Percentiles rank a stretch among this genome's conserved stretches.
These are phyloP conservation scores for Vaccinium corymbosum DNA, from an alignment of 148 eudicot genomes.

Conservation along the genomic window DNA sequence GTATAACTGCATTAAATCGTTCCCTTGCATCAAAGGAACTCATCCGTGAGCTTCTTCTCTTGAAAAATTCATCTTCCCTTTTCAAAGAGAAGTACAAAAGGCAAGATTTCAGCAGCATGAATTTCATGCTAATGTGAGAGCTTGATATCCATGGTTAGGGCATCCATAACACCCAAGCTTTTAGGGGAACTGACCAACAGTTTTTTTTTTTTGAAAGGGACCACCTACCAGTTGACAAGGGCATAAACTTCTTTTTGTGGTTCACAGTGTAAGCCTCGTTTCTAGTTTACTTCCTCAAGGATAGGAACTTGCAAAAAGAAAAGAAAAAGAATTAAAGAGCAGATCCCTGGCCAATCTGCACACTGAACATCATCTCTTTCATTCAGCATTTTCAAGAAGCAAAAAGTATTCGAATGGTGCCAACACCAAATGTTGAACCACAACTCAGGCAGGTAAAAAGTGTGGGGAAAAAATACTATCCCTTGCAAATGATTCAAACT, in stretches of 20 bases:
- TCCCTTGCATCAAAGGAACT: background rate
- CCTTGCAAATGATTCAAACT: conserved; percentile 2
- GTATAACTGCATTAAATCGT: background rate
- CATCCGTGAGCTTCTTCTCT: background rate
- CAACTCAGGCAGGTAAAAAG: background rate
- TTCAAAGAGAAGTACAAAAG: background rate
- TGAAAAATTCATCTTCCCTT: background rate
- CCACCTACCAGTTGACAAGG: background rate
- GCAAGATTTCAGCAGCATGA: background rate
- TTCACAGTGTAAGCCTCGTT: background rate
- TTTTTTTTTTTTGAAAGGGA: too few species aligned
- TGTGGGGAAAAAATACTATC: background rate
- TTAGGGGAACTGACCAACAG: background rate
- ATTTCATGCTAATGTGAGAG: background rate
- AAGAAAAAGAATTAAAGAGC: background rate
- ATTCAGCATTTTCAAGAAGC: background rate
- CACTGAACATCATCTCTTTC: background rate
- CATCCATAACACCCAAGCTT: background rate
- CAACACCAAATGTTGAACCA: background rate
- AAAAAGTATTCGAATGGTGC: background rate
- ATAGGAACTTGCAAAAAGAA: background rate
- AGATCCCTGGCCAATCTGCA: background rate
- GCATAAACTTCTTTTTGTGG: background rate
- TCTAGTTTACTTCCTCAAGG: background rate
- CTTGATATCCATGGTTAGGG: background rate